Evolutionary conservation across 2,329 filamentous ascomycete genomes (phyloP), one percentile per base, ranked within the genome.

Genomic region (Geosmithia putterillii): DNA sequence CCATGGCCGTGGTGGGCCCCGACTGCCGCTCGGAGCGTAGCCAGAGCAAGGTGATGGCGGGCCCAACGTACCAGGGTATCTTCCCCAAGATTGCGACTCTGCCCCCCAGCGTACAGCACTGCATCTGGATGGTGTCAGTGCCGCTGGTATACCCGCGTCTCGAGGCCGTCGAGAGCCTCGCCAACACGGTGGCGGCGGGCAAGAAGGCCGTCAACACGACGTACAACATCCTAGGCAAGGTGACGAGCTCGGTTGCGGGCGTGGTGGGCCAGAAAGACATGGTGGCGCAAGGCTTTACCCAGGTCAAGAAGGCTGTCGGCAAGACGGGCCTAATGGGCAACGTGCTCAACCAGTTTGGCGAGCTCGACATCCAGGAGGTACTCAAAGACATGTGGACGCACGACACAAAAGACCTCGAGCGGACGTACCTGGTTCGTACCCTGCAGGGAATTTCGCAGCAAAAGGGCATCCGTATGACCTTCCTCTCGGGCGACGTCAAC

Each of bases 351-450:
- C 89, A 94, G 32, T 98, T 98, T 60, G 92, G 92, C 44, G 92
- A 96, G 51, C 82, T 98, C 47, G 92, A 95, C 55, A 78, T 96
- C 42, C 79, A 92, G 43, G 92, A 98, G 64, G 92, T 96, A 57
- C 68, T 96, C 46, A 82, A 90, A 57, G 92, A 98, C 60, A 83
- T 94, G 71, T 98, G 92, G 92, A 98, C 92, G 19, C 92, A 98
- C 57, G 90, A 96, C 42, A 89, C 84, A 42, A 98, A 96, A 74
- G 92, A 98, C 54, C 79, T 98, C 36, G 92, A 98, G 65, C 76
- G 92, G 45, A 98, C 92, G 7, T 98, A 98, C 59, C 71, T 98
- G 48, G 94, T 98, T 58, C 82, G 92, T 50, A 98, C 92, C 1
- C 73, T 98, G 3, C 92, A 98, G 65, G 86, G 88, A 21, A 96